Evolutionary conservation across 306 rosid species (phyloP).

Genomic region (Hippophae tibetana): DNA sequence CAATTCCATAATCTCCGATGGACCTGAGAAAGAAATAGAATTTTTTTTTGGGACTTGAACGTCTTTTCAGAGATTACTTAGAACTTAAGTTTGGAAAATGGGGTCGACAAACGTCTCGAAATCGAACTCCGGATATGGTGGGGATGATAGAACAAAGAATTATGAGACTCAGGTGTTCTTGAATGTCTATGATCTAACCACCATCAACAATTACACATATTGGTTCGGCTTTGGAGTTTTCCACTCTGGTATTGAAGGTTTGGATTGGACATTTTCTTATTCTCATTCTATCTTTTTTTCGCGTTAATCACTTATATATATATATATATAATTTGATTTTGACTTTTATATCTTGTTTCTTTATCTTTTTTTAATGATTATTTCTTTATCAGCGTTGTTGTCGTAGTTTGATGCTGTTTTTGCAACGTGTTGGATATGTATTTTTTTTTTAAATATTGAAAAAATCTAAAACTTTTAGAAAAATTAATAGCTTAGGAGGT

Average conservation of each 20-base stretch:
- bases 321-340: not conserved
- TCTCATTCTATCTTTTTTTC: not conserved
- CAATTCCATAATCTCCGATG: conserved; percentile 11
- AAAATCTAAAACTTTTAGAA: no score
- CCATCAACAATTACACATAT: conserved; percentile 59
- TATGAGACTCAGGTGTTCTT: conserved; percentile 35
- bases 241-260: conserved; percentile 96
- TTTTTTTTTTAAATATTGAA: not conserved
- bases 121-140: conserved; percentile 23
- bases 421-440: not conserved
- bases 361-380: not conserved
- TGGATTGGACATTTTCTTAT: not conserved
- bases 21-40: conserved; percentile 14
- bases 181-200: conserved; percentile 92
- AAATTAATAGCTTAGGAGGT: no score
- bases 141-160: conserved; percentile 18
- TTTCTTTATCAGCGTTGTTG: conserved; percentile 9
- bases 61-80: conserved; percentile 11
- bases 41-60: not conserved
- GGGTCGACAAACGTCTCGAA: conserved; percentile 42
- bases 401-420: no score
- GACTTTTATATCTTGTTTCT: not conserved
- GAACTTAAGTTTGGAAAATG: conserved; percentile 29
- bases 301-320: not conserved
- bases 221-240: conserved; percentile 91